Percentiles rank a stretch among this genome's conserved stretches.
phyloP scores from a whole-genome alignment of 192 early-diverging fungal species.

The Coemansia brasiliensis region DNA sequence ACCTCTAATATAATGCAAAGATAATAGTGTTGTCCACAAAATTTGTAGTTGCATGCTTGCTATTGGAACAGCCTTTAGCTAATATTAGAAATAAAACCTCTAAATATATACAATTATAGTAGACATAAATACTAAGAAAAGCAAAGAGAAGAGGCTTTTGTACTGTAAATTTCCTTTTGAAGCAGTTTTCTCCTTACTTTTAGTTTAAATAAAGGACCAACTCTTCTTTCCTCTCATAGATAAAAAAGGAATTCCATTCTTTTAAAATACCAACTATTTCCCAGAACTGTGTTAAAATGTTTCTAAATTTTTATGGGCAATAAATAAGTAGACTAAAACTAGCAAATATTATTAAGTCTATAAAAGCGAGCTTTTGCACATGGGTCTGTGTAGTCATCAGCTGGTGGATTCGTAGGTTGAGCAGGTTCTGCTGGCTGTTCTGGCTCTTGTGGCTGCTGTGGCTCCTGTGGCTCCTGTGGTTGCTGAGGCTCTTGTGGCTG shows the following conservation, averaged over 20 bases:
- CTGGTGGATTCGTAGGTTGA: neutral
- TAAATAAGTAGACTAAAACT: neutral
- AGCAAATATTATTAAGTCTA: slow-evolving; percentile 1
- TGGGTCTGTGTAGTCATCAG: neutral
- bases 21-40: no score
- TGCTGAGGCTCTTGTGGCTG: neutral
- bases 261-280: no score
- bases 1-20: no score
- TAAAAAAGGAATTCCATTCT: neutral
- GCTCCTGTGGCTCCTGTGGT: neutral
- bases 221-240: no score
- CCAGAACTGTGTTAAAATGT: no score
- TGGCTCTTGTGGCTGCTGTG: neutral
- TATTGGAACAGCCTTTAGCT: neutral
- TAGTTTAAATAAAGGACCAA: neutral
- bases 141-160: neutral
- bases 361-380: slow-evolving; percentile 8
- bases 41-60: no score
- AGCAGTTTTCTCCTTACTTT: neutral
- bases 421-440: neutral
- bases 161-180: neutral
- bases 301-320: neutral
- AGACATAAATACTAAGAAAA: neutral
- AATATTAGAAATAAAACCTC: neutral
- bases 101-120: neutral